Evolutionary conservation across 306 rosid genomes (phyloP).

Genomic region (Medicago arabica): DNA sequence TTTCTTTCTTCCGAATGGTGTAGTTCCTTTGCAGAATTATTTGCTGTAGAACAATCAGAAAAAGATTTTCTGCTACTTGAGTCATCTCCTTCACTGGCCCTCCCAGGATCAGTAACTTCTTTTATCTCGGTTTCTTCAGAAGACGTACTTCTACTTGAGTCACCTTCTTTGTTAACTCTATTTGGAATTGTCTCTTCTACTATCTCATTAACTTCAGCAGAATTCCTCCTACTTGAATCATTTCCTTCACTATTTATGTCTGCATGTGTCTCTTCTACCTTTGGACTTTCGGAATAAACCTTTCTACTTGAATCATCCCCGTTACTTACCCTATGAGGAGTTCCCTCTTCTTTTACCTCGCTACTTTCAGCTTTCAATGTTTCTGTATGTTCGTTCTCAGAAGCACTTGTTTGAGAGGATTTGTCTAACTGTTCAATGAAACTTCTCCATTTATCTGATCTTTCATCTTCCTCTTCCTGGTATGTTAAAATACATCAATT

Average conservation of each 20-base stretch:
- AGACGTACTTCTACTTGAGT: constrained; percentile 30
- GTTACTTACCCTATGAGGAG: constrained; percentile 45
- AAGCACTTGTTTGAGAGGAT: constrained; percentile 49
- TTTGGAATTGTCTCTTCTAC: constrained; percentile 32
- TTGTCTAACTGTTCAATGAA: constrained; percentile 65
- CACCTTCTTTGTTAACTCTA: constrained; percentile 36
- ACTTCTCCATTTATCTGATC: constrained; percentile 72
- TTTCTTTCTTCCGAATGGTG: constrained; percentile 58
- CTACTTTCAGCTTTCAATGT: constrained; percentile 49
- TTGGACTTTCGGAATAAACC: constrained; percentile 42
- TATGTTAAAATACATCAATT: constrained; percentile 44
- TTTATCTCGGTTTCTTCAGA: constrained; percentile 36
- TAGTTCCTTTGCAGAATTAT: constrained; percentile 51
- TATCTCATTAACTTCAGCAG: constrained; percentile 40
- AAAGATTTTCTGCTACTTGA: constrained; percentile 46
- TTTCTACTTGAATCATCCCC: constrained; percentile 48
- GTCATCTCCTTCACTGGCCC: constrained; percentile 45
- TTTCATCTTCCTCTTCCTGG: constrained; percentile 93
- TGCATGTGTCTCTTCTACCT: constrained; percentile 43
- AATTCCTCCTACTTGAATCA: constrained; percentile 31
- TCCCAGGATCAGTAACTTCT: constrained; percentile 35
- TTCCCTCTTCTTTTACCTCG: constrained; percentile 50
- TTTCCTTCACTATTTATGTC: constrained; percentile 46
- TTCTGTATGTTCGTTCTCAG: constrained; percentile 49
- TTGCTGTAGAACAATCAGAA: constrained; percentile 48